Conservation (phyloP, 2,329 filamentous ascomycete genomes). For the Dothideomycetes sp. region DNA sequence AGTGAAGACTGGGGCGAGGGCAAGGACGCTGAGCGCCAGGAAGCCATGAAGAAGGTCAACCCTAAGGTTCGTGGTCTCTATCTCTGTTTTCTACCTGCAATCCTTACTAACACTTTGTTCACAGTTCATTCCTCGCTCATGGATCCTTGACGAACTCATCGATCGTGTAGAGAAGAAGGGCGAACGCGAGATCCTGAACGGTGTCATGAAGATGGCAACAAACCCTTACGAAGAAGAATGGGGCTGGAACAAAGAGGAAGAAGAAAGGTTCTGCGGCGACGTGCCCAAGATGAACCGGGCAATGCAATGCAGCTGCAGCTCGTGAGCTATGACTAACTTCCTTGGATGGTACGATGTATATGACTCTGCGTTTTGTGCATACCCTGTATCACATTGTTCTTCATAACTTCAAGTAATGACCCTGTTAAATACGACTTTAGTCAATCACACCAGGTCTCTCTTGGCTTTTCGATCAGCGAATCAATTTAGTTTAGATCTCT, state of each 20-base stretch:
- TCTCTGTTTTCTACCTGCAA: neutral
- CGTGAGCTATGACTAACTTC: too few species aligned
- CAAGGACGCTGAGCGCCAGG: constrained; percentile 47
- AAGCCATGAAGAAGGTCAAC: constrained; percentile 76
- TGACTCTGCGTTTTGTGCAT: too few species aligned
- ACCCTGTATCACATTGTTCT: too few species aligned
- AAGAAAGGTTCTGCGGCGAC: constrained; percentile 75
- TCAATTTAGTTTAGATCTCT: too few species aligned
- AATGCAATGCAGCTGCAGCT: constrained; percentile 94
- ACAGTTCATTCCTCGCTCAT: constrained; percentile 74
- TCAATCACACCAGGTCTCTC: too few species aligned
- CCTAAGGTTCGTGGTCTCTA: constrained; percentile 50
- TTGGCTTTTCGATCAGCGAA: too few species aligned
- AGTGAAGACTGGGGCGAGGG: constrained; percentile 65
- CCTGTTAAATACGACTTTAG: too few species aligned
- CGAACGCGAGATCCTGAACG: constrained; percentile 67
- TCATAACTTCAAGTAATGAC: too few species aligned
- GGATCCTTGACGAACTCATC: constrained; percentile 91
- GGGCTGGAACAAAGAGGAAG: constrained; percentile 60
- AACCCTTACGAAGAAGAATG: constrained; percentile 77
- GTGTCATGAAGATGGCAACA: constrained; percentile 73
- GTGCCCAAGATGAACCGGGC: constrained; percentile 68
- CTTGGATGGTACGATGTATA: too few species aligned
- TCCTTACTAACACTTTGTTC: neutral
- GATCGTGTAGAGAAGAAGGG: constrained; percentile 74